Conservation (phyloP, 805 yeast genomes). For the Candida morakotiae region DNA sequence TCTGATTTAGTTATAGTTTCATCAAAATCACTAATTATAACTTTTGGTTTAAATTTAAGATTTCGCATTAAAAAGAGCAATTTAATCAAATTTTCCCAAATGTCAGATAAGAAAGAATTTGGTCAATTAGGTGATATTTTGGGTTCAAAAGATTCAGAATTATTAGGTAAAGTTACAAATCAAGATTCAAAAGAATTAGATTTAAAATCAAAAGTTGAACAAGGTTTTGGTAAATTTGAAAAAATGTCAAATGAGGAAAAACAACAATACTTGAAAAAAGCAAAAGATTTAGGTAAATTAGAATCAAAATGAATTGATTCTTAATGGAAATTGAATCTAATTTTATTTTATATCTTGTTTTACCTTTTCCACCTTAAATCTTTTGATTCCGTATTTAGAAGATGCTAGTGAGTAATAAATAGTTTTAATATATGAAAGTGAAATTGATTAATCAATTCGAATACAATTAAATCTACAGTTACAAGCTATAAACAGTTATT, state of each 20-base stretch:
- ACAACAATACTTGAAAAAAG: conserved; percentile 10
- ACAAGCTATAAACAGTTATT: too few species aligned
- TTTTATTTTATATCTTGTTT: too few species aligned
- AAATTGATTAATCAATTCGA: too few species aligned
- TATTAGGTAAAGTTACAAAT: background rate
- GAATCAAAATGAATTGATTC: too few species aligned
- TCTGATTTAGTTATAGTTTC: conserved; percentile 57
- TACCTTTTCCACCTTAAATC: too few species aligned
- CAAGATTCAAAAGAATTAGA: conserved; percentile 1
- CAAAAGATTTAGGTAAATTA: conserved; percentile 9
- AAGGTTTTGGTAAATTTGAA: conserved; percentile 7
- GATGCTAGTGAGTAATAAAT: too few species aligned
- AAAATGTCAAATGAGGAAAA: conserved; percentile 7
- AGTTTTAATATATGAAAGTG: too few species aligned
- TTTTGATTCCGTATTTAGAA: too few species aligned
- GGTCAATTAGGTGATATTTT: conserved; percentile 12
- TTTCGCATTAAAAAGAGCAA: background rate
- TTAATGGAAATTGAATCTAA: too few species aligned
- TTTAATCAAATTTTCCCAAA: background rate
- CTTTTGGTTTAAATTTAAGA: conserved; percentile 1
- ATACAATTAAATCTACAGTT: too few species aligned
- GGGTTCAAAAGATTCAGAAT: conserved; percentile 4
- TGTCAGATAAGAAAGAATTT: conserved; percentile 9
- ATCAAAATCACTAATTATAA: conserved; percentile 58
- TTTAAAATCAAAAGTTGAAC: background rate